A percentile compares a stretch with the other conserved stretches of the same genome.
These are phyloP conservation scores for Aspergillus funiculosus DNA, from an alignment of 495 filamentous ascomycete species.

Conservation along the genomic window DNA sequence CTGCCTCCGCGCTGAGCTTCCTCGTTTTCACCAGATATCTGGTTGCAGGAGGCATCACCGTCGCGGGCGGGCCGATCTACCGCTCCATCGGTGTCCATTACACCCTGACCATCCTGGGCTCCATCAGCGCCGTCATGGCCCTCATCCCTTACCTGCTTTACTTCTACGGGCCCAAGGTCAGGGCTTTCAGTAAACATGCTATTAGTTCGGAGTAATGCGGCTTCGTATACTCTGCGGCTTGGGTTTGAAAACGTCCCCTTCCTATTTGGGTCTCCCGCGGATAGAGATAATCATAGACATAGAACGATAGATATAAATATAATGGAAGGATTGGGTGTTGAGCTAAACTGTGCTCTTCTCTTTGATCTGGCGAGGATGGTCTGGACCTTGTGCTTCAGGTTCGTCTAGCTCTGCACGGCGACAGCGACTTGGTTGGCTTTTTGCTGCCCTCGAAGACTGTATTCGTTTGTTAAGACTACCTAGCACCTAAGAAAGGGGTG, in stretches of 20 bases:
- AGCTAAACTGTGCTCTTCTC: no score
- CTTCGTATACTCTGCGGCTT: no score
- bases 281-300: no score
- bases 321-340: no score
- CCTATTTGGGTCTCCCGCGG: no score
- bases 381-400: conserved; percentile 9
- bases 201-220: no score
- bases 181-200: no score
- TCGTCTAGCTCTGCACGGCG: conserved; percentile 34
- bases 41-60: conserved; percentile 46
- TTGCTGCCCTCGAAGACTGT: conserved; percentile 52
- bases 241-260: no score
- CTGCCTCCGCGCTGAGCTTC: conserved; percentile 42
- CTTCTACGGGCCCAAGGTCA: no score
- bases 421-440: conserved; percentile 39
- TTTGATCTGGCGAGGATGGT: conserved; percentile 3
- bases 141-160: conserved; percentile 53
- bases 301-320: no score
- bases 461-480: conserved; percentile 4
- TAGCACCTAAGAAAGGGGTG: no score
- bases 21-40: conserved; percentile 48
- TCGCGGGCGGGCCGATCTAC: conserved; percentile 48
- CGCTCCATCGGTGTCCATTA: conserved; percentile 50
- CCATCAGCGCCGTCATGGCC: conserved; percentile 44
- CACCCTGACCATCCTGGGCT: conserved; percentile 50